These are phyloP conservation scores for Neobulgaria alba DNA, from an alignment of 2,329 filamentous ascomycete genomes.

Conservation along the genomic window DNA sequence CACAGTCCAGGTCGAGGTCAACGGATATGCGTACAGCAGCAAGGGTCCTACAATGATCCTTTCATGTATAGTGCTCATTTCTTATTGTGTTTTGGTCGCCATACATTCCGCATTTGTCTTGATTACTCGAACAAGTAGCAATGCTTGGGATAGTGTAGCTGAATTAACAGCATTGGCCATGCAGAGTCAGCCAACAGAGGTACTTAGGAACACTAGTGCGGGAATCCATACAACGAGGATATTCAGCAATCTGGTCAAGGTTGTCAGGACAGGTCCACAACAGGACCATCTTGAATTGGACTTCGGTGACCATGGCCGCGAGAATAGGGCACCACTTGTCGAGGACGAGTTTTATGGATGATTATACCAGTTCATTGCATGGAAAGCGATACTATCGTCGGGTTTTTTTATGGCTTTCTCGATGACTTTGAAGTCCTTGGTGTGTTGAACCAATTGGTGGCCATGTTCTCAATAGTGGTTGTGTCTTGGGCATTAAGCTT, in stretches of 20 bases:
- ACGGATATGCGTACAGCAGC: not conserved
- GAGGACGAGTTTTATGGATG: not conserved
- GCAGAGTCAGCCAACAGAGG: not conserved
- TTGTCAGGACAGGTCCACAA: not conserved
- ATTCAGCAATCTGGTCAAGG: not conserved
- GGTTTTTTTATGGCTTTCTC: not conserved
- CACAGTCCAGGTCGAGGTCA: not conserved
- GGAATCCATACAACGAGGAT: not conserved
- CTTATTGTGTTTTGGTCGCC: not conserved
- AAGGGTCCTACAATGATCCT: not conserved
- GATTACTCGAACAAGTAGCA: not conserved
- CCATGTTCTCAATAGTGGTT: not conserved
- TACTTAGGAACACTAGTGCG: not conserved
- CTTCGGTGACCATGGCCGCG: not conserved
- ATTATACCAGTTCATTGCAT: not conserved
- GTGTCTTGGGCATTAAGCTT: not conserved
- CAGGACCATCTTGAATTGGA: not conserved
- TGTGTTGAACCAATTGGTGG: not conserved
- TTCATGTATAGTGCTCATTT: not conserved
- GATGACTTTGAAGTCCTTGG: not conserved
- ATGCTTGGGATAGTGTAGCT: not conserved
- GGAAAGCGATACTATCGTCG: not conserved
- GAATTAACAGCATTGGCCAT: not conserved
- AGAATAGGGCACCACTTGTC: not conserved
- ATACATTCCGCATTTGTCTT: not conserved